Base-by-base conservation (phyloP, 768 basidiomycete species). In the Pisolithus tinctorius region DNA sequence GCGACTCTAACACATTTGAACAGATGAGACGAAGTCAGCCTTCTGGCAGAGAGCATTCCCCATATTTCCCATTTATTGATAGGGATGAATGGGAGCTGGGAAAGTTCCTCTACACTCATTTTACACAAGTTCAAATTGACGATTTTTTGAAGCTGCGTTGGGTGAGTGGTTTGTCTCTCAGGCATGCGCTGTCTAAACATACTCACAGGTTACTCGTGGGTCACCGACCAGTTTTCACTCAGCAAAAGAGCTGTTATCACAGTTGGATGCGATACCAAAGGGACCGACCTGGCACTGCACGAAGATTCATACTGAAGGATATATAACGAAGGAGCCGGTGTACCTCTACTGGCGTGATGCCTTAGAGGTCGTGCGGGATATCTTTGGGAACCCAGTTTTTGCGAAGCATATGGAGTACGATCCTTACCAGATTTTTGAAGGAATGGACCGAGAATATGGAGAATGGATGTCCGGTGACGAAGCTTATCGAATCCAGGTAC, bases 401-500 rank as follows among this genome's bases (percentile, higher is more conserved):
- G 1, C 23, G 1, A 0, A 3, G 13, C 41, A 42, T 25, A 42
- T 42, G 41, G 23, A 25, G 41, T 42, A 42, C 13, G 8, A 42
- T 4, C 41, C 41, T 25, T 42, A 42, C 25, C 9, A 20, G 0
- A 4, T 42, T 10, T 47, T 29, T 11, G 29, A 26, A 3, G 6
- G 36, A 26, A 16, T 23, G 1, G 31, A 14, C 17, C 9, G 8
- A 4, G 38, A 49, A 6, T 49, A 49, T 40, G 37, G 48, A 17
- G 48, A 49, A 27, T 49, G 48, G 48, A 37, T 40, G 20, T 36
- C 48, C 1, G 36, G 20, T 10, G 37, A 49, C 2, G 20, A 49
- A 40, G 48, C 48, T 26, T 37, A 42, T n/a, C 13, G 9, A n/a
- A 49, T 39, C 16, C 48, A 49, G 48, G 48, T 49, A 11, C 10